Conservation (phyloP, 1,139 yeast species). For the Kurtzmaniella quercitrusa region DNA sequence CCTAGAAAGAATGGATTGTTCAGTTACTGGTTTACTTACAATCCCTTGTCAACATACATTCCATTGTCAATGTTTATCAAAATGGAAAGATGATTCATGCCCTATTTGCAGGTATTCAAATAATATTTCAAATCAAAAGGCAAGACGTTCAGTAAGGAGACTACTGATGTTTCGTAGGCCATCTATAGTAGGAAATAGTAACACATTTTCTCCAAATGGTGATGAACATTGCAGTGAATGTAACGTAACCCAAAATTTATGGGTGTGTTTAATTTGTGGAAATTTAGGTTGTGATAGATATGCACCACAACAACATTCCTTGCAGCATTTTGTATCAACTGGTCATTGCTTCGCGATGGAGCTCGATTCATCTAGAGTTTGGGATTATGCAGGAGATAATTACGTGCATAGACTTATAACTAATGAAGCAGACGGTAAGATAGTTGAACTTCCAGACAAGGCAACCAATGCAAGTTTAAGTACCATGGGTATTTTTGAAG, state of each 20-base stretch:
- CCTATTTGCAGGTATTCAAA: conserved; percentile 87
- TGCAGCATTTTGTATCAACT: conserved; percentile 70
- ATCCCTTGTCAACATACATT: conserved; percentile 93
- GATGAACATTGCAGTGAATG: conserved; percentile 36
- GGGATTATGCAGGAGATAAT: conserved; percentile 94
- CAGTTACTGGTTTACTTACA: conserved; percentile 76
- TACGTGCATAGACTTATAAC: conserved; percentile 86
- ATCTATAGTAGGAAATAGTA: conserved; percentile 1
- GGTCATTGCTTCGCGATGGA: conserved; percentile 95
- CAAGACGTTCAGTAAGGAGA: conserved; percentile 31
- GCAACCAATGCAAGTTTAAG: conserved; percentile 20
- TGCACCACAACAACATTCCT: conserved; percentile 76
- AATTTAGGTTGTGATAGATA: conserved; percentile 57
- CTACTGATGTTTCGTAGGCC: conserved; percentile 25
- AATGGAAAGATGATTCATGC: conserved; percentile 89
- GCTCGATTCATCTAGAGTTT: conserved; percentile 74
- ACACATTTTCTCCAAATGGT: background rate
- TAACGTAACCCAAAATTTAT: conserved; percentile 23
- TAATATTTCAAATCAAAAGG: conserved; percentile 32
- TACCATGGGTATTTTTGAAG: conserved; percentile 12
- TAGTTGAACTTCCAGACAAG: conserved; percentile 63
- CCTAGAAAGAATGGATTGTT: conserved; percentile 82
- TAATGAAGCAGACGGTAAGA: conserved; percentile 80
- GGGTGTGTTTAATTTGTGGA: conserved; percentile 47
- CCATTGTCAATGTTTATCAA: conserved; percentile 83